These are phyloP conservation scores for Cutaneotrichosporon dermatis DNA, from an alignment of 1,284 basidiomycete species.

Conservation along the genomic window DNA sequence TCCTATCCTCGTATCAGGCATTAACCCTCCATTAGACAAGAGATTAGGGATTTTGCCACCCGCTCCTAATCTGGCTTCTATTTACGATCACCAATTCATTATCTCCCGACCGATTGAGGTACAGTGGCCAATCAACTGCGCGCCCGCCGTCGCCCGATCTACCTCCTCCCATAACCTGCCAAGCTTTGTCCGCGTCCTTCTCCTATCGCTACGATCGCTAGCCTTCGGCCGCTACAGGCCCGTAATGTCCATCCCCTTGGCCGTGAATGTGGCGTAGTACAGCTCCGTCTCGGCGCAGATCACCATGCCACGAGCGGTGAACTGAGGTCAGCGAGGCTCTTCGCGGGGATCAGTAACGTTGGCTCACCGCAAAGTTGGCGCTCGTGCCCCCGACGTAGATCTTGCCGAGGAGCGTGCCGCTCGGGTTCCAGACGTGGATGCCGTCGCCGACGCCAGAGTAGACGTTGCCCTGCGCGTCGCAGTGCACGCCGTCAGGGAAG, in stretches of 20 bases:
- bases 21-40: neutral
- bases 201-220: neutral
- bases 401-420: slow-evolving; percentile 66
- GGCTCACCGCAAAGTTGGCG: slow-evolving; percentile 54
- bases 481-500: slow-evolving; percentile 58
- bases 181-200: neutral
- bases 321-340: slow-evolving; percentile 50
- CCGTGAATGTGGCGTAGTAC: slow-evolving; percentile 59
- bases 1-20: neutral
- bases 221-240: slow-evolving; percentile 7
- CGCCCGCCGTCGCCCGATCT: too few species aligned
- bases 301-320: slow-evolving; percentile 62
- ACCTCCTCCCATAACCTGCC: too few species aligned
- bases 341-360: too few species aligned
- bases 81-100: neutral
- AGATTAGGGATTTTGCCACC: too few species aligned
- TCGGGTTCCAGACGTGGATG: slow-evolving; percentile 63
- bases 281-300: slow-evolving; percentile 65
- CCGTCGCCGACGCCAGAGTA: slow-evolving; percentile 69
- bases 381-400: slow-evolving; percentile 61
- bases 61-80: too few species aligned
- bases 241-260: slow-evolving; percentile 35
- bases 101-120: neutral
- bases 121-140: too few species aligned
- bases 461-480: slow-evolving; percentile 62